Conservation (phyloP, 805 yeast genomes). For the Metschnikowia corniflorae region DNA sequence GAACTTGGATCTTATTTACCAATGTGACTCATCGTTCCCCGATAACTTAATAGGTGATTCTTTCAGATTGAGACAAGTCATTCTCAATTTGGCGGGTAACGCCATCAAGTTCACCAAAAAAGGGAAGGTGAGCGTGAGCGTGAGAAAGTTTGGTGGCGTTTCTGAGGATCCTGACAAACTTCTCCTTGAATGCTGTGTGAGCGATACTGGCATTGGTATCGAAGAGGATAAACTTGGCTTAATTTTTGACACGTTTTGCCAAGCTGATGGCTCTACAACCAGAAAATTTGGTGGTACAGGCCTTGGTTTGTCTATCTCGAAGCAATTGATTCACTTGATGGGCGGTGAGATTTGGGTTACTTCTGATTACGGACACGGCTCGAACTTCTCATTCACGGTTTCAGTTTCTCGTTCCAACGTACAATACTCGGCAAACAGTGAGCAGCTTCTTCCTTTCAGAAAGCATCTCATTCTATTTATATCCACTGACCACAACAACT, state of each 20-base stretch:
- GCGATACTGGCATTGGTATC: conserved; percentile 90
- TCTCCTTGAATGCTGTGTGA: conserved; percentile 74
- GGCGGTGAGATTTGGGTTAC: conserved; percentile 94
- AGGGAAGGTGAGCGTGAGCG: conserved; percentile 78
- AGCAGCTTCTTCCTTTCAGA: conserved; percentile 67
- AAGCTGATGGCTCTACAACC: conserved; percentile 91
- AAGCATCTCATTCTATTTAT: conserved; percentile 68
- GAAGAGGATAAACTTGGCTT: conserved; percentile 79
- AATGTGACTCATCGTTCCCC: conserved; percentile 83
- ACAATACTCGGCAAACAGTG: conserved; percentile 59
- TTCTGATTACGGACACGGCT: conserved; percentile 75
- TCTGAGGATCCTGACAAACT: conserved; percentile 42
- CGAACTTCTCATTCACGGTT: conserved; percentile 78
- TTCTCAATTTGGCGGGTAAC: conserved; percentile 81
- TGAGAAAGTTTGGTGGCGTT: conserved; percentile 46
- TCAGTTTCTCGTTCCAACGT: conserved; percentile 71
- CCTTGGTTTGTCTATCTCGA: conserved; percentile 81
- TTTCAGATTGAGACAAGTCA: conserved; percentile 82
- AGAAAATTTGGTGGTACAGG: conserved; percentile 94
- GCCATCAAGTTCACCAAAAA: conserved; percentile 83
- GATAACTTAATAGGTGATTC: conserved; percentile 87
- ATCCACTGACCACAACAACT: conserved; percentile 56
- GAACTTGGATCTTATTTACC: conserved; percentile 73
- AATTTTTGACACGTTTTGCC: conserved; percentile 86
- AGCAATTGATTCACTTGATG: conserved; percentile 83